Conservation (phyloP, 73 alveolate species). For the Symbiodinium natans region DNA sequence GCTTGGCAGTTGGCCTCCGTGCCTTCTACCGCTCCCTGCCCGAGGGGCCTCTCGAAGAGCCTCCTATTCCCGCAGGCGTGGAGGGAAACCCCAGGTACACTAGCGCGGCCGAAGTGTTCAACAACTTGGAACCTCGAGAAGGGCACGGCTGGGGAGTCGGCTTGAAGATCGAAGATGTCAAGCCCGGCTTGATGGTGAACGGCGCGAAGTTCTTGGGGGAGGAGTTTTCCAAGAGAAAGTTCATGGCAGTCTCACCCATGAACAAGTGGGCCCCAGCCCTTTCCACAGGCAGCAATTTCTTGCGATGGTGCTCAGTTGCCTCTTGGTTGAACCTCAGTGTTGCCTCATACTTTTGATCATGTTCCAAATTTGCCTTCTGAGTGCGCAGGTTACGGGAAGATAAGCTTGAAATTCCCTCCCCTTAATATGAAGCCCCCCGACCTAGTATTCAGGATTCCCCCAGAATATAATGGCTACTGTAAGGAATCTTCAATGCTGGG, state of each 20-base stretch:
- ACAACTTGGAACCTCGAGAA: constrained; percentile 3
- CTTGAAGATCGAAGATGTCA: not conserved
- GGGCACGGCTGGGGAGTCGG: constrained; percentile 25
- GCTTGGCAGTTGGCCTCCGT: constrained; percentile 35
- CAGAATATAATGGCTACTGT: too few relatives aligned
- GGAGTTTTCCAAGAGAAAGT: constrained; percentile 17
- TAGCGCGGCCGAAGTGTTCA: constrained; percentile 8
- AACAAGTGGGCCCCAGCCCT: constrained; percentile 44
- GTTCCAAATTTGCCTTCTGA: too few relatives aligned
- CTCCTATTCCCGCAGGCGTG: not conserved
- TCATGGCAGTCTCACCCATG: not conserved
- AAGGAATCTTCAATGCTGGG: too few relatives aligned
- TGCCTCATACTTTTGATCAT: too few relatives aligned
- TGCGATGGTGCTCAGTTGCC: constrained; percentile 44
- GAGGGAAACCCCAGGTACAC: constrained; percentile 13
- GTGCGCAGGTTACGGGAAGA: too few relatives aligned
- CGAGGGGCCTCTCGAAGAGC: not conserved
- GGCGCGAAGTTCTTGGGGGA: constrained; percentile 10
- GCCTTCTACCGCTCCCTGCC: constrained; percentile 41
- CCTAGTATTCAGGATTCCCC: too few relatives aligned
- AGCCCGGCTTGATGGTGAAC: constrained; percentile 27
- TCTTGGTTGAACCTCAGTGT: too few relatives aligned
- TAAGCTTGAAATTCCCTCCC: too few relatives aligned
- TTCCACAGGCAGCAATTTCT: constrained; percentile 15
- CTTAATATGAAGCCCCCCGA: too few relatives aligned